Base-by-base conservation (phyloP, 345 rosid species). In the Punica granatum region DNA sequence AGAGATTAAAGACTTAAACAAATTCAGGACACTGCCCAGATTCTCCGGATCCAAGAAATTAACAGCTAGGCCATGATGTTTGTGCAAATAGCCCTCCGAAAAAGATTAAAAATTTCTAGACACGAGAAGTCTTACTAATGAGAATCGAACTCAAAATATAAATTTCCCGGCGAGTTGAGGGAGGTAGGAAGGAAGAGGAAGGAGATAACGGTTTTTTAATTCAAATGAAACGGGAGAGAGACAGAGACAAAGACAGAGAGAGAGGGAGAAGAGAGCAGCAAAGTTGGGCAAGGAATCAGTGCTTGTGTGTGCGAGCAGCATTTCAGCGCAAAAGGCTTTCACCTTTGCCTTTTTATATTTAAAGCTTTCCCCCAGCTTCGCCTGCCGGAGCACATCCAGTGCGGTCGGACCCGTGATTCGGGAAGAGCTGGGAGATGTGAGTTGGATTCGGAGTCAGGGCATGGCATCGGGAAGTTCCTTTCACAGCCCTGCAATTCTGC, bases 21-120 rank as follows among this genome's bases (percentile, higher is more conserved):
- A 36, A 35, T 21, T 13, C 49, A 39, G 19, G 46, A 19, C 66
- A 39, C 49, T 75, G 73, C 83, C 80, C 88, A 78, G 86, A 85
- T 82, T 83, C 90, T 79, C 85, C 77, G 89, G 92, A 87, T 87
- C 92, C 89, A 81, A 87, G 92, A 83, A 81, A 82, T 42, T 32
- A 36, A 33, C 89, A 87, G 86, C 86, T 82, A 78, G 84, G 84
- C 88, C 89, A 87, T 77, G 81, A 77, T 73, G 89, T 72, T 72
- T 73, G 75, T 71, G 78, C 82, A 68, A 75, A 73, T 81, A 79
- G 75, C n/a, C 19, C 56, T 10, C 26, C 56, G 11, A 1, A 25
- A 46, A 69, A 76, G 35, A 62, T 15, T 33, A 34, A 33, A 71
- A 75, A 72, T 75, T n/a, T n/a, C n/a, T n/a, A n/a, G n/a, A n/a